phyloP scores from a whole-genome alignment of 306 rosid species.

The Notholithocarpus densiflorus region DNA sequence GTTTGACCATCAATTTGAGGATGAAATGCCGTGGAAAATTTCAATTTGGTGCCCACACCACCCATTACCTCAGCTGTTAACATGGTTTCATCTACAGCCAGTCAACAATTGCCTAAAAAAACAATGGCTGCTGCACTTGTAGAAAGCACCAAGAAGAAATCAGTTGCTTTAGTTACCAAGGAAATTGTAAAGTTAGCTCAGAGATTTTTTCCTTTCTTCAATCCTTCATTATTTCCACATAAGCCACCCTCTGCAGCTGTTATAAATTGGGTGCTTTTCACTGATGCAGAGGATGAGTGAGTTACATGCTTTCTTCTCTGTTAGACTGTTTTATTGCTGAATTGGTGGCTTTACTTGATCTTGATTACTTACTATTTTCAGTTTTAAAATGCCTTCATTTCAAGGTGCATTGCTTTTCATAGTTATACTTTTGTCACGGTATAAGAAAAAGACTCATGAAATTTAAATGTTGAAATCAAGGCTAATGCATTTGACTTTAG shows the following conservation, averaged over 20 bases:
- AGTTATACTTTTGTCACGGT: neutral
- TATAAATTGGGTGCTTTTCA: constrained; percentile 77
- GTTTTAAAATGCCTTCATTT: neutral
- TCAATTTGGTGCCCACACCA: no score
- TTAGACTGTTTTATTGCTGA: constrained; percentile 16
- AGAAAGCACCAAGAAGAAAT: constrained; percentile 87
- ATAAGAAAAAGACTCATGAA: neutral
- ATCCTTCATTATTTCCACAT: constrained; percentile 84
- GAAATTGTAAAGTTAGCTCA: constrained; percentile 71
- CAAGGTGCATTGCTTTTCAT: neutral
- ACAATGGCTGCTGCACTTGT: constrained; percentile 84
- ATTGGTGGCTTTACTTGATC: constrained; percentile 12
- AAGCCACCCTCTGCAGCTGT: constrained; percentile 78
- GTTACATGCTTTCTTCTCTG: constrained; percentile 35
- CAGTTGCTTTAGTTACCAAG: constrained; percentile 80
- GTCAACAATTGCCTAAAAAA: constrained; percentile 68
- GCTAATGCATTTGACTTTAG: neutral
- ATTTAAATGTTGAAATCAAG: neutral
- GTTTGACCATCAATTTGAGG: no score
- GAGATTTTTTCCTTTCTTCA: constrained; percentile 67
- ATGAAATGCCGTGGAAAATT: no score
- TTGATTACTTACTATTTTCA: neutral
- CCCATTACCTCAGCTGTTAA: constrained; percentile 33
- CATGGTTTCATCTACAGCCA: constrained; percentile 35
- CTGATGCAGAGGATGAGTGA: constrained; percentile 96